Conservation (phyloP, 352 stramenopile genomes). For the Phytophthora vignae region DNA sequence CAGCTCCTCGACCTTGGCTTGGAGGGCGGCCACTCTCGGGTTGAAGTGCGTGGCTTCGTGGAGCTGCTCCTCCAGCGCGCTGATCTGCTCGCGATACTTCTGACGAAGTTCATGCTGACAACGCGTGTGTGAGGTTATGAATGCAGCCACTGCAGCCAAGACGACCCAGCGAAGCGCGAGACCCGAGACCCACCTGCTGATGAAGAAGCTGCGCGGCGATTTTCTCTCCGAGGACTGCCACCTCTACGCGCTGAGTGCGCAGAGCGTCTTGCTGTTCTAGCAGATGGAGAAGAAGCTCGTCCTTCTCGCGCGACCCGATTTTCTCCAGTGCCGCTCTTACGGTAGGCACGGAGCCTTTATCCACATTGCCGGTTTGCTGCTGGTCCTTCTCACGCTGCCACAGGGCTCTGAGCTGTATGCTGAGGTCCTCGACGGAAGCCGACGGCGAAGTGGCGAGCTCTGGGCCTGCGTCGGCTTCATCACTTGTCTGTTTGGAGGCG, state of each 20-base stretch:
- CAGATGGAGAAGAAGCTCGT: conserved; percentile 60
- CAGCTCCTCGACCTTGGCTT: conserved; percentile 51
- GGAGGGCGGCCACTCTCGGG: conserved; percentile 54
- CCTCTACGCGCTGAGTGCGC: conserved; percentile 54
- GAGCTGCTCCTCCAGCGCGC: conserved; percentile 52
- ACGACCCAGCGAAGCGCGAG: neutral
- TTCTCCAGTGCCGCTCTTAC: conserved; percentile 48
- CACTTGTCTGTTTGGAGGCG: neutral
- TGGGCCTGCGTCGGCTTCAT: neutral
- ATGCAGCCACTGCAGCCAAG: too few relatives aligned
- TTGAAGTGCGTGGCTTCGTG: conserved; percentile 56
- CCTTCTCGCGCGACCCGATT: conserved; percentile 63
- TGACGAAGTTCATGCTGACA: conserved; percentile 61
- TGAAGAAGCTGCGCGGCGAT: conserved; percentile 73
- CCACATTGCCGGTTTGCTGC: neutral
- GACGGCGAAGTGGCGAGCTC: neutral
- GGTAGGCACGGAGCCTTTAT: conserved; percentile 1
- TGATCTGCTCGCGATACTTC: conserved; percentile 56
- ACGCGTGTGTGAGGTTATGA: neutral
- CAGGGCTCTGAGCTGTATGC: conserved; percentile 35
- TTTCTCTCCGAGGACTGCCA: conserved; percentile 64
- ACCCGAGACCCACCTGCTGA: conserved; percentile 52
- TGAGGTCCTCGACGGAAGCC: conserved; percentile 35
- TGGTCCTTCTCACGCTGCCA: conserved; percentile 26
- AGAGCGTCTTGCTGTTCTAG: conserved; percentile 50